Percentiles rank a stretch among this genome's conserved stretches.
phyloP scores from a whole-genome alignment of 163 green algal species.

The Scenedesmus sp. region DNA sequence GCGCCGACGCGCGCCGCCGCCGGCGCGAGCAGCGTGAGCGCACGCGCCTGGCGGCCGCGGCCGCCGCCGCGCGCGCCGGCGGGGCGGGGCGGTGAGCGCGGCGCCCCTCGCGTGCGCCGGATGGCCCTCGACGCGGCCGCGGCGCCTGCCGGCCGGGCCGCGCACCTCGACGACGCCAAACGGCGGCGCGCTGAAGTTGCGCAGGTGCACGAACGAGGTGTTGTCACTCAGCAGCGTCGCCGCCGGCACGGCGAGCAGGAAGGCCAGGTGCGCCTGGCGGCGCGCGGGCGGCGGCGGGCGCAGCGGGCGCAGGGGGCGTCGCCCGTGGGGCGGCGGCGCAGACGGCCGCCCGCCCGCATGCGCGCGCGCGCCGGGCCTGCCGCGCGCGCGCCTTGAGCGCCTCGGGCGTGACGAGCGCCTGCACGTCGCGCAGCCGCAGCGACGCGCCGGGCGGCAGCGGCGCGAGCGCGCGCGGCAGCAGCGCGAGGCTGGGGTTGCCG shows the following conservation, averaged over 20 bases:
- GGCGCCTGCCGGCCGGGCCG: not conserved
- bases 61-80: too few species aligned
- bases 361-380: too few species aligned
- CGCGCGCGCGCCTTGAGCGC: too few species aligned
- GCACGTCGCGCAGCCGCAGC: conserved; percentile 15
- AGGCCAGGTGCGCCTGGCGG: not conserved
- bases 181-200: conserved; percentile 28
- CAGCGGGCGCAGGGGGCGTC: too few species aligned
- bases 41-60: too few species aligned
- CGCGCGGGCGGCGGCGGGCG: too few species aligned
- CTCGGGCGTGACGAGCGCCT: not conserved
- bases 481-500: conserved; percentile 8
- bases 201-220: conserved; percentile 17
- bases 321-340: too few species aligned
- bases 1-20: not conserved
- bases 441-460: not conserved
- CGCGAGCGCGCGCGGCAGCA: conserved; percentile 1
- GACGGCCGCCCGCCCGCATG: too few species aligned
- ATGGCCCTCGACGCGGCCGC: too few species aligned
- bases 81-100: too few species aligned
- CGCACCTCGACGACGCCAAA: too few species aligned
- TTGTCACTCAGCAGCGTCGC: not conserved
- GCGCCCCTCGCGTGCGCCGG: too few species aligned
- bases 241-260: not conserved
- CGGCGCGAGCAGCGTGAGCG: conserved; percentile 5